Evolutionary conservation across 345 rosid genomes (phyloP).

Genomic region (Dimocarpus longan): DNA sequence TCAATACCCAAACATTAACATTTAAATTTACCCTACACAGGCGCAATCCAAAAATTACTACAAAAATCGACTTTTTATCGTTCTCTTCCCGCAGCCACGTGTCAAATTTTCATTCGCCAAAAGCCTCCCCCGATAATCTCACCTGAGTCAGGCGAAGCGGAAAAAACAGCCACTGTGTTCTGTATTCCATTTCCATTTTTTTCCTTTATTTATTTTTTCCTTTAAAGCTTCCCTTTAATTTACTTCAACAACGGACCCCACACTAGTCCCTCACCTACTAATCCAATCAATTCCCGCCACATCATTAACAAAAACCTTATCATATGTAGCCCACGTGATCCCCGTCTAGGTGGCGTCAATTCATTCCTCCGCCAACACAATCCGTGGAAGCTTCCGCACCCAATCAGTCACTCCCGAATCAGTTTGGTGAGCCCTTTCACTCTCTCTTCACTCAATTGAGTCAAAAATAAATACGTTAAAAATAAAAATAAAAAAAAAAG

Average conservation of each 20-base stretch:
- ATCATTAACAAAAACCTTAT: neutral
- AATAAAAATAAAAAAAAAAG: constrained; percentile 13
- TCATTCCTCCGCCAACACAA: neutral
- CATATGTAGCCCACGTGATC: neutral
- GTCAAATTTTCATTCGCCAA: neutral
- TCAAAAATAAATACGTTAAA: constrained; percentile 6
- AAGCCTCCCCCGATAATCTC: neutral
- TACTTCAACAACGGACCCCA: constrained; percentile 2
- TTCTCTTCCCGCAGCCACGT: neutral
- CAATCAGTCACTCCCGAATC: neutral
- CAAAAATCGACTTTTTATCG: no score
- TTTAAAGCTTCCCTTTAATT: neutral
- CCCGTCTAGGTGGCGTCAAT: constrained; percentile 7
- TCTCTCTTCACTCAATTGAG: constrained; percentile 14
- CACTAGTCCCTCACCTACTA: neutral
- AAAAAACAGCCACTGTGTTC: no score
- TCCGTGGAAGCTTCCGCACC: constrained; percentile 15
- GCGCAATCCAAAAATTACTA: no score
- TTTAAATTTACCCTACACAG: no score
- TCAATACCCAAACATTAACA: no score
- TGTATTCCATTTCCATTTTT: no score
- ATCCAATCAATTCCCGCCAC: constrained; percentile 19
- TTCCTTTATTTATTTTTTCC: neutral
- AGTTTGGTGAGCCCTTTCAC: neutral
- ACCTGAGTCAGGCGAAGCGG: neutral